Evolutionary conservation across 2,329 filamentous ascomycete genomes (phyloP), one percentile per base, ranked within the genome.

Genomic region (Helotiales sp.): DNA sequence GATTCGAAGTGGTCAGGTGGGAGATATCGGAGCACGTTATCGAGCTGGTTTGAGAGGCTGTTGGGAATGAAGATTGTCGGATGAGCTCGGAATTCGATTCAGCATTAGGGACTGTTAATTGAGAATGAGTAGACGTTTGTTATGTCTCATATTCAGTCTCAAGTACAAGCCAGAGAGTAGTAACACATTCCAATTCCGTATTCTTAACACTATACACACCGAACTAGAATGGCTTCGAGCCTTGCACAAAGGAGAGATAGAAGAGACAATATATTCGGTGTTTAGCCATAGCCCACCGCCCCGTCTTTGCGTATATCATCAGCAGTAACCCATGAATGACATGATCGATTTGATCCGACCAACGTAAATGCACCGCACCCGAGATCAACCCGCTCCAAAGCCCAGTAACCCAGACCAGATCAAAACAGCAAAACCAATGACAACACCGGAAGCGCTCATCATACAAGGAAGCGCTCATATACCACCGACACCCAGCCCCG

Each of bases 401-500:
- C 52, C 59, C 55, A 60, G 46, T 53, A 60, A 53, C 57, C 63
- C 56, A 59, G 53, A 48, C 25, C 46, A 60, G 54, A 40, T 44
- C 54, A 62, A 59, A 58, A 54, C 52, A 34, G 51, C 51, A 57
- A 57, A 55, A 56, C 55, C 58, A 57, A 52, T 29, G 46, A 52
- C 36, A 60, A 57, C 58, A 60, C 58, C 58, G 34, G 57, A 57
- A 60, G 54, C 55, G 62, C 57, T 57, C 58, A 61, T 63, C 60
- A 69, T 68, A 67, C 64, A 69, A 63, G 54, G 59, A 64, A 63
- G 66, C 62, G 59, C 61, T 59, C 60, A 61, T 65, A 70, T 44
- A 44, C 40, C 54, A 63, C 65, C 65, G 62, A 70, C 67, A 69
- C 67, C 66, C 60, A 46, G 52, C 59, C 48, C 61, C 61, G 52